Evolutionary conservation across 129 eudicot genomes (phyloP).

Genomic region (Ambrosia artemisiifolia): DNA sequence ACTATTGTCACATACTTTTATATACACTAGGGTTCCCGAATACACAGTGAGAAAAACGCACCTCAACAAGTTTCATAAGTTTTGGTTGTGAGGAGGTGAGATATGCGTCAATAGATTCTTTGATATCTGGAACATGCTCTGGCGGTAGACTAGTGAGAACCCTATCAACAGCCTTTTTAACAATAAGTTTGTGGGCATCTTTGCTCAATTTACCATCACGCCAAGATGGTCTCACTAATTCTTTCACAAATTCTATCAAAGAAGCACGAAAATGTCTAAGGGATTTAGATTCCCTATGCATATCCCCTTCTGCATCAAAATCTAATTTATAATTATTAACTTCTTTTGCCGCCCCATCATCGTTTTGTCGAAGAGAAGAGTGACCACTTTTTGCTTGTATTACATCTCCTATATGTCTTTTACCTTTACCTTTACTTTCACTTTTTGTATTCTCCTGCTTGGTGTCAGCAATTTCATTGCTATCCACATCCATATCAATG

Average conservation of each 20-base stretch:
- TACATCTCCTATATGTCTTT: slow-evolving; percentile 33
- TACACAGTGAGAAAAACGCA: slow-evolving; percentile 34
- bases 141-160: slow-evolving; percentile 54
- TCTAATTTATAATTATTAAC: slow-evolving; percentile 31
- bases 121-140: slow-evolving; percentile 54
- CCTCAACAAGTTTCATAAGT: slow-evolving; percentile 86
- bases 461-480: slow-evolving; percentile 17
- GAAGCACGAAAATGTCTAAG: slow-evolving; percentile 67
- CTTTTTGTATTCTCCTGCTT: slow-evolving; percentile 25
- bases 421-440: slow-evolving; percentile 28
- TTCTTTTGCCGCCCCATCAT: slow-evolving; percentile 28
- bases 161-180: slow-evolving; percentile 74
- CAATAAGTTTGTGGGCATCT: slow-evolving; percentile 76
- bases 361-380: slow-evolving; percentile 23
- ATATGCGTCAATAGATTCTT: slow-evolving; percentile 55
- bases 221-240: slow-evolving; percentile 79
- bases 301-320: slow-evolving; percentile 41
- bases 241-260: slow-evolving; percentile 82
- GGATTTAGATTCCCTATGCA: slow-evolving; percentile 50
- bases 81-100: slow-evolving; percentile 57
- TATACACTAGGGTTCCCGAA: background rate
- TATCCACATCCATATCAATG: slow-evolving; percentile 17
- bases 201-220: slow-evolving; percentile 72
- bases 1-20: background rate
- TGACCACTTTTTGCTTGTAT: slow-evolving; percentile 33